Evolutionary conservation across 2,329 filamentous ascomycete species (phyloP).

Genomic region (Botrytis tulipae): DNA sequence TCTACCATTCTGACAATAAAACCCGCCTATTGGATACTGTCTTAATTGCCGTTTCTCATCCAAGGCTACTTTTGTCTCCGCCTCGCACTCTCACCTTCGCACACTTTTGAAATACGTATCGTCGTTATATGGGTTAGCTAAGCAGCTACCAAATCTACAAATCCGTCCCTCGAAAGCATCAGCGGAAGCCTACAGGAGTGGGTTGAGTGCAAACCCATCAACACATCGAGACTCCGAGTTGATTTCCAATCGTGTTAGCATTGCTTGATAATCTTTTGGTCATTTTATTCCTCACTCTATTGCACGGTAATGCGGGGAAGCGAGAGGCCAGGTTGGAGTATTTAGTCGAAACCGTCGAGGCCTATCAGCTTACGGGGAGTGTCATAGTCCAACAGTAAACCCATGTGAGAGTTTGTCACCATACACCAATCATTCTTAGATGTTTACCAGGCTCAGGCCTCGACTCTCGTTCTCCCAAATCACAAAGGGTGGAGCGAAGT

Average conservation of each 20-base stretch:
- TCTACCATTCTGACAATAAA: background rate
- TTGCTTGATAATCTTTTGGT: background rate
- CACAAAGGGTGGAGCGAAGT: background rate
- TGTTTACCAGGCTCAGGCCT: background rate
- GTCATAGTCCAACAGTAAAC: background rate
- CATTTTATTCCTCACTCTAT: background rate
- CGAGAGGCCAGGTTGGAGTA: background rate
- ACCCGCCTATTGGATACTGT: background rate
- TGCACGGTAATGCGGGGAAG: background rate
- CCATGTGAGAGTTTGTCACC: background rate
- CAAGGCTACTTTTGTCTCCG: no score
- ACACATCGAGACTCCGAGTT: background rate
- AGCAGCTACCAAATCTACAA: background rate
- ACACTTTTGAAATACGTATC: no score
- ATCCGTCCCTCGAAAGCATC: background rate
- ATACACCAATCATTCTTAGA: background rate
- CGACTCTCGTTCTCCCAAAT: background rate
- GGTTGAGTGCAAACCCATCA: background rate
- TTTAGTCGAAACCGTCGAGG: background rate
- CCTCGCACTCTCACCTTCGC: no score
- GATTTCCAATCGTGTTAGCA: background rate
- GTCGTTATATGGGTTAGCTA: no score
- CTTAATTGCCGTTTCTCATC: background rate
- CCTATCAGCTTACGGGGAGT: background rate
- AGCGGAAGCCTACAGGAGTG: background rate